phyloP scores from a whole-genome alignment of 83 land plant species.

The Diphasiastrum complanatum region DNA sequence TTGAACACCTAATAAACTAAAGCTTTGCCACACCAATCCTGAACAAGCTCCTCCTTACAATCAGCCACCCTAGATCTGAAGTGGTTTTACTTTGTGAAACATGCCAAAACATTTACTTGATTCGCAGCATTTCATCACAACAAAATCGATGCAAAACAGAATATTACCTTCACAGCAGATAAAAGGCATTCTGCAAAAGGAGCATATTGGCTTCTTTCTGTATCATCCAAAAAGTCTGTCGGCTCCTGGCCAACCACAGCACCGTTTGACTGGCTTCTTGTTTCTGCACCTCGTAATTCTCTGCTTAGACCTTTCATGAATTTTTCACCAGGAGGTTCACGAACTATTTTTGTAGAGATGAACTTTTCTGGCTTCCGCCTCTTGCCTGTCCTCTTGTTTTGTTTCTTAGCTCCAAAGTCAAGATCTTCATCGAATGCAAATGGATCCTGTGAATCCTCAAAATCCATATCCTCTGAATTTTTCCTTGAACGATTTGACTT shows the following conservation, averaged over 20 bases:
- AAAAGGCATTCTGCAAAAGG: conserved; percentile 47
- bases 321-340: too few relatives aligned
- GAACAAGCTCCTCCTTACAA: too few relatives aligned
- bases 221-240: background rate
- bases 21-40: too few relatives aligned
- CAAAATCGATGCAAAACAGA: background rate
- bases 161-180: conserved; percentile 49
- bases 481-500: too few relatives aligned
- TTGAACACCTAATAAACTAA: too few relatives aligned
- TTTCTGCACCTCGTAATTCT: background rate
- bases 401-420: conserved; percentile 4
- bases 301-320: too few relatives aligned
- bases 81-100: too few relatives aligned
- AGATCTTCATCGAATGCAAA: conserved; percentile 65
- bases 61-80: too few relatives aligned
- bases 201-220: conserved; percentile 19
- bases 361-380: too few relatives aligned
- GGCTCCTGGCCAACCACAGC: conserved; percentile 6
- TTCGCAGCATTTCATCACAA: too few relatives aligned
- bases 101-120: too few relatives aligned
- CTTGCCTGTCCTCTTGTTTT: conserved; percentile 14
- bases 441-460: conserved; percentile 61
- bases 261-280: conserved; percentile 1
- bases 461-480: conserved; percentile 14
- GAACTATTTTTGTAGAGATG: too few relatives aligned